These are phyloP conservation scores for Fusarium mundagurra DNA, from an alignment of 2,329 filamentous ascomycete genomes.

Conservation along the genomic window DNA sequence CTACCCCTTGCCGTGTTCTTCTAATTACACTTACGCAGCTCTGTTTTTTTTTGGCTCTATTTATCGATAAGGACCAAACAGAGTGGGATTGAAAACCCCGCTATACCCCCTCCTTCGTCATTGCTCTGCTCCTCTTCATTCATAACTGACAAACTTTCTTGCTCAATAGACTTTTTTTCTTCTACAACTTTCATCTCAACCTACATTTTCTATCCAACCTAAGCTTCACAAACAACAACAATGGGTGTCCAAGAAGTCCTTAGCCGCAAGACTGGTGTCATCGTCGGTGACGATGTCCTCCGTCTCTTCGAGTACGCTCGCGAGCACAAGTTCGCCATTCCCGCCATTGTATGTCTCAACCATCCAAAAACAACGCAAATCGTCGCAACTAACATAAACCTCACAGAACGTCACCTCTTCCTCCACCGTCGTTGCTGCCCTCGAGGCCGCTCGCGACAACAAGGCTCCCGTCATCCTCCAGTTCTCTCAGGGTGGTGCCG, in stretches of 20 bases:
- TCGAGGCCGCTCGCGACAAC: slow-evolving; percentile 93
- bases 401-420: slow-evolving; percentile 88
- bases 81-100: slow-evolving; percentile 41
- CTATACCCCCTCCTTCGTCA: slow-evolving; percentile 36
- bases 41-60: slow-evolving; percentile 15
- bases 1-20: slow-evolving; percentile 25
- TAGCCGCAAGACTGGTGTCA: slow-evolving; percentile 63
- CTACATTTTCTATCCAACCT: slow-evolving; percentile 25
- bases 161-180: slow-evolving; percentile 36
- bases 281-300: slow-evolving; percentile 64
- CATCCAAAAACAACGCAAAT: neutral
- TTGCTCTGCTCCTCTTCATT: slow-evolving; percentile 32
- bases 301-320: slow-evolving; percentile 89
- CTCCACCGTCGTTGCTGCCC: slow-evolving; percentile 78
- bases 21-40: neutral
- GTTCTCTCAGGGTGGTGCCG: slow-evolving; percentile 91
- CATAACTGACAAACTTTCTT: slow-evolving; percentile 38
- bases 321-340: slow-evolving; percentile 88
- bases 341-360: slow-evolving; percentile 68
- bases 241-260: slow-evolving; percentile 56
- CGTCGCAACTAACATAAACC: neutral
- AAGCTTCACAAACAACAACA: slow-evolving; percentile 42
- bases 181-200: slow-evolving; percentile 28
- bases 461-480: slow-evolving; percentile 95
- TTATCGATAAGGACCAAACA: slow-evolving; percentile 41